phyloP scores from a whole-genome alignment of 345 rosid genomes.

The Melaleuca quinquenervia region DNA sequence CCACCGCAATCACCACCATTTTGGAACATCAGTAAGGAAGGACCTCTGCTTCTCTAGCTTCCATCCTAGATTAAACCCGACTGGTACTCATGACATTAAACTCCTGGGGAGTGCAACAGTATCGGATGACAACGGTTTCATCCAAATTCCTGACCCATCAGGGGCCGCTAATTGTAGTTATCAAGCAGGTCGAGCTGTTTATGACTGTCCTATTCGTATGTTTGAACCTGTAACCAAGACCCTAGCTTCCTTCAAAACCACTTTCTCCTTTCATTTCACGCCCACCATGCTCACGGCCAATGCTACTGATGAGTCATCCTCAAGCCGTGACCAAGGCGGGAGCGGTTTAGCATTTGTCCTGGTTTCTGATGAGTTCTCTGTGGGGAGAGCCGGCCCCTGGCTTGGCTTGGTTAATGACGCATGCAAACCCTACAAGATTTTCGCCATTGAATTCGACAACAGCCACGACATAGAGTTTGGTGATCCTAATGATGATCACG shows the following conservation, averaged over 20 bases:
- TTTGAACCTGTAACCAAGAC: conserved; percentile 1
- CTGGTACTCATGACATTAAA: not conserved
- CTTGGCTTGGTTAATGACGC: not conserved
- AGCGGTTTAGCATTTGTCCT: conserved; percentile 3
- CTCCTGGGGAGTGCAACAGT: conserved; percentile 12
- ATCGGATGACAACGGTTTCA: not conserved
- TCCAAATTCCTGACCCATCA: conserved; percentile 11
- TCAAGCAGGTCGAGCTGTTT: conserved; percentile 8
- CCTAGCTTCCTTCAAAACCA: conserved; percentile 11
- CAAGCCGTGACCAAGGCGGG: not conserved
- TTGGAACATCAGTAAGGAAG: conserved; percentile 1
- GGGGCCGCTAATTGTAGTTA: not conserved
- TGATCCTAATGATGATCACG: not conserved
- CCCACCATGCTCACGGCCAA: not conserved
- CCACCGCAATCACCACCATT: not conserved
- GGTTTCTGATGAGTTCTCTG: conserved; percentile 12
- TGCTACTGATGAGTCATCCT: not conserved
- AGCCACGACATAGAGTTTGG: not conserved
- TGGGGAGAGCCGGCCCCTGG: conserved; percentile 9
- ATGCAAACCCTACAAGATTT: not conserved
- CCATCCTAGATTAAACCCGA: not conserved
- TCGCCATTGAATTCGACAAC: not conserved
- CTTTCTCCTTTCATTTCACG: conserved; percentile 11
- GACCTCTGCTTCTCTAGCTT: conserved; percentile 8
- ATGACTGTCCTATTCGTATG: conserved; percentile 4